Evolutionary conservation across 306 rosid genomes (phyloP).

Genomic region (Prunus padus): DNA sequence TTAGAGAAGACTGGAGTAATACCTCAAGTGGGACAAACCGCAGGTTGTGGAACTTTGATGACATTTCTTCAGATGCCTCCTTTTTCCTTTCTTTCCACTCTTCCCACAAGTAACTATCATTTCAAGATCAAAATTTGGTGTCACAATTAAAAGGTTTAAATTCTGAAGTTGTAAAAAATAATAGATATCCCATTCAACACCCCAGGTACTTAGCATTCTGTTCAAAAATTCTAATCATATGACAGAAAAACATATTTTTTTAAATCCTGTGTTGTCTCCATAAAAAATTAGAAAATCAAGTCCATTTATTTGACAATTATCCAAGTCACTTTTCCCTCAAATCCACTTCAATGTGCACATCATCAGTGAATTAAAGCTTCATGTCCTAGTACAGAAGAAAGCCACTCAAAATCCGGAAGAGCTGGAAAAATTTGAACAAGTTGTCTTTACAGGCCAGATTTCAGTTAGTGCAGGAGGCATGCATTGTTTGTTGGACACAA

Average conservation of each 20-base stretch:
- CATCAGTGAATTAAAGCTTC: neutral
- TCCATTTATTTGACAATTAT: neutral
- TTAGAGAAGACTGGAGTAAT: constrained; percentile 17
- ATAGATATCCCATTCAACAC: neutral
- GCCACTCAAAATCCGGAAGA: neutral
- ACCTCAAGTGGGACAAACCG: constrained; percentile 88
- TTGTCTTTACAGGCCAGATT: neutral
- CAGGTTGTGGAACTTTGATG: constrained; percentile 61
- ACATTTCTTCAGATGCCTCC: constrained; percentile 57
- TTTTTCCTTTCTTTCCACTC: constrained; percentile 90
- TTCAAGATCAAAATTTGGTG: constrained; percentile 23
- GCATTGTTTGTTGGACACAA: neutral
- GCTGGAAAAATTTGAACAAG: neutral
- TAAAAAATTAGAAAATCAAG: neutral
- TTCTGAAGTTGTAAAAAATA: constrained; percentile 9
- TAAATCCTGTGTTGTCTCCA: neutral
- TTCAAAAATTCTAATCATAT: neutral
- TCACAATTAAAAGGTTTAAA: constrained; percentile 6
- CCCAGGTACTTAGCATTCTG: neutral
- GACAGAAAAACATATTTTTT: neutral
- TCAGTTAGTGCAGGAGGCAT: neutral
- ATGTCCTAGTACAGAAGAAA: neutral
- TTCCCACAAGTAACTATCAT: constrained; percentile 80
- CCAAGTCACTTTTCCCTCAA: neutral
- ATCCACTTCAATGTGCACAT: neutral